Conservation (phyloP, 1,284 basidiomycete species). For the Pisolithus thermaeus region DNA sequence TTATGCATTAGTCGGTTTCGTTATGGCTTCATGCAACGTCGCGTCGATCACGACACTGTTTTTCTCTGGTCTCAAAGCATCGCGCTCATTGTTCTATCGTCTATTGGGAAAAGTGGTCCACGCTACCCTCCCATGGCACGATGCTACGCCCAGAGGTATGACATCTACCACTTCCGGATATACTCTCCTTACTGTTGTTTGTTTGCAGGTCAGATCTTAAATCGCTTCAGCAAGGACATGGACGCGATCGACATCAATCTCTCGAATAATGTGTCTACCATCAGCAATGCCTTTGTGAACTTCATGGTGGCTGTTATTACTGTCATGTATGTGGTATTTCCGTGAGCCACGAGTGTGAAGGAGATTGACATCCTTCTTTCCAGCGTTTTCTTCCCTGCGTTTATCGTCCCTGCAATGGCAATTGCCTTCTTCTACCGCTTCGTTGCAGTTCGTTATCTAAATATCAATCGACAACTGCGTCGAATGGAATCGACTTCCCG, state of each 20-base stretch:
- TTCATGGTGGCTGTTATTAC: slow-evolving; percentile 39
- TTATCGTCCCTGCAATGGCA: slow-evolving; percentile 51
- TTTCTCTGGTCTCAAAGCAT: slow-evolving; percentile 45
- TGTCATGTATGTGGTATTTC: neutral
- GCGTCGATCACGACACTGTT: slow-evolving; percentile 36
- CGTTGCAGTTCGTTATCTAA: slow-evolving; percentile 51
- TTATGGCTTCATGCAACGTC: slow-evolving; percentile 33
- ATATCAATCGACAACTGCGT: slow-evolving; percentile 51
- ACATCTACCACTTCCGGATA: neutral
- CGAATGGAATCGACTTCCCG: slow-evolving; percentile 57
- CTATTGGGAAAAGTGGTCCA: slow-evolving; percentile 41
- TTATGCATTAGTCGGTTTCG: slow-evolving; percentile 40
- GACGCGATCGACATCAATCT: slow-evolving; percentile 43
- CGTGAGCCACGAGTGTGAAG: neutral
- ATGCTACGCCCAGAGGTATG: slow-evolving; percentile 42
- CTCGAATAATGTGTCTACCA: neutral
- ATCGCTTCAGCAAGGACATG: slow-evolving; percentile 64
- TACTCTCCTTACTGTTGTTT: neutral
- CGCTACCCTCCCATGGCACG: slow-evolving; percentile 50
- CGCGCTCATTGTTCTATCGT: slow-evolving; percentile 37
- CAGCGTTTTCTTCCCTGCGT: slow-evolving; percentile 51
- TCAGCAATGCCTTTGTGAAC: slow-evolving; percentile 49
- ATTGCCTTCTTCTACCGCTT: slow-evolving; percentile 46
- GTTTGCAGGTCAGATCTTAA: slow-evolving; percentile 49
- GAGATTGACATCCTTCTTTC: neutral